Evolutionary conservation across 805 yeast species (phyloP).

Genomic region (Metschnikowia lochheadii): DNA sequence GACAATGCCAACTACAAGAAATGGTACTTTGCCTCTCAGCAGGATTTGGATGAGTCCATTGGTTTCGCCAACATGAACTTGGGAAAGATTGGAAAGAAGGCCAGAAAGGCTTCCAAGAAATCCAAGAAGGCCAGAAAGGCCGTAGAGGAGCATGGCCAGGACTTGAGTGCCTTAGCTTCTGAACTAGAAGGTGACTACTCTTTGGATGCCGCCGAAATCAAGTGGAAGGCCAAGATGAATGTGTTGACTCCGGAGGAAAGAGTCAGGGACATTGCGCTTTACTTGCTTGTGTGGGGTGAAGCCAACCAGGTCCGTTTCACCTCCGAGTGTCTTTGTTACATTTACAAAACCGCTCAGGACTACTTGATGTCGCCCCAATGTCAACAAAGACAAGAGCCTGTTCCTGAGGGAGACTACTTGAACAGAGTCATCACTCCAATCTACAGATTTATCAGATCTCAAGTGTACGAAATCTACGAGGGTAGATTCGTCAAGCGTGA

Average conservation of each 20-base stretch:
- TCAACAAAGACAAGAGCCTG: constrained; percentile 79
- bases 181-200: constrained; percentile 83
- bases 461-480: constrained; percentile 75
- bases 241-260: constrained; percentile 67
- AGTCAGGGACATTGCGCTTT: constrained; percentile 74
- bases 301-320: constrained; percentile 94
- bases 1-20: constrained; percentile 80
- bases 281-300: constrained; percentile 82
- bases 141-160: constrained; percentile 61
- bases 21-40: constrained; percentile 87
- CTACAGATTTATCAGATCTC: constrained; percentile 73
- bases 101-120: constrained; percentile 76
- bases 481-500: constrained; percentile 84
- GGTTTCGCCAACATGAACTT: constrained; percentile 79
- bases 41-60: constrained; percentile 78
- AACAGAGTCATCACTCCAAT: constrained; percentile 91
- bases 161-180: constrained; percentile 55
- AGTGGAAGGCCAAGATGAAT: constrained; percentile 84
- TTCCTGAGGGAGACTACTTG: constrained; percentile 86
- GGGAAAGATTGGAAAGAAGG: constrained; percentile 73
- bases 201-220: constrained; percentile 74
- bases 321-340: constrained; percentile 76
- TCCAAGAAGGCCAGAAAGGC: constrained; percentile 73
- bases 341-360: constrained; percentile 92
- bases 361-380: constrained; percentile 85